Base-by-base conservation (phyloP, 2,329 filamentous ascomycete genomes). In the Fusarium sambucinum region DNA sequence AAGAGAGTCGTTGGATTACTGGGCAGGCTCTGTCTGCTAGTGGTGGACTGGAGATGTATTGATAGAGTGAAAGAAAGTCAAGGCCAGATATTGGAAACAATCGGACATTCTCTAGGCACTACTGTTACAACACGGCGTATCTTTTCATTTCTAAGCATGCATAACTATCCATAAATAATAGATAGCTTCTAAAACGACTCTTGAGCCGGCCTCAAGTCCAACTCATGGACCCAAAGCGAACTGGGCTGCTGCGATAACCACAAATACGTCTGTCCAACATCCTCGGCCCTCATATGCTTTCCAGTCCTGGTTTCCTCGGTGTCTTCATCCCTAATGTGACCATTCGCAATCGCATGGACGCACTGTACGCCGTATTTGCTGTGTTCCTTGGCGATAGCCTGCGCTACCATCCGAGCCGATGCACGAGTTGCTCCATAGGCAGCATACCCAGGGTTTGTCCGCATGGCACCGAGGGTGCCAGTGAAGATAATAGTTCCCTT, bases 401-500 rank as follows among this genome's bases (percentile, higher is more conserved):
- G 85, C 1, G 85, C 85, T 14, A 88, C 75, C 75, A 87, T 86
- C 37, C 86, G 76, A 9, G 86, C 84, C 2, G 82, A 83, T 1
- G 83, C 79, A 5, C 85, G 77, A 2, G 83, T 82, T 8, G 85
- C 86, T 11, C 86, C 86, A 63, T 88, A 88, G 1, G 85, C 82
- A 2, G 81, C 84, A 63, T 80, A 89, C 38, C 85, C 81, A 4
- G 84, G 81, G 66, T 83, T 87, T 55, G 84, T 85, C 9, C 85
- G 78, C 63, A 87, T 74, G 1, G 84, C 83, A 0, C 85, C 85
- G 5, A 87, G 74, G 1, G 85, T 87, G 0, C 85, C 85, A 0
- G 85, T 87, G 69, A 88, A 87, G 54, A 88, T 85, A 29, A 87
- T 72, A 0, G 84, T 87, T 2, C 85, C 85, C 65, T 88, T 87